Percentiles rank a stretch among this genome's conserved stretches.
Evolutionary conservation across 345 rosid genomes (phyloP).

Genomic region (Citropsis articulata): DNA sequence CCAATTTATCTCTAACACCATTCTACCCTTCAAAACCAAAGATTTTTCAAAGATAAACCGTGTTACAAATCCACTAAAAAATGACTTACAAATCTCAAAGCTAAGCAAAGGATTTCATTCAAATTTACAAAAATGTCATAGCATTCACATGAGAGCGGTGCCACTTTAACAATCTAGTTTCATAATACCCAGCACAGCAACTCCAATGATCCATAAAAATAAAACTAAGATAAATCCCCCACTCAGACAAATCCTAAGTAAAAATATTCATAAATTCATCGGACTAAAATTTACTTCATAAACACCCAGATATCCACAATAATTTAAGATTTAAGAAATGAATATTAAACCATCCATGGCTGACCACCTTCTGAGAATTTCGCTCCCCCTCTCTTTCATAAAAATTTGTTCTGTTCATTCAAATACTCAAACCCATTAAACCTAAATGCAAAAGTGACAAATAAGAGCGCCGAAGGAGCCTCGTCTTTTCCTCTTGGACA

Average conservation of each 20-base stretch:
- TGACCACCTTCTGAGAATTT: neutral
- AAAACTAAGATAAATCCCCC: neutral
- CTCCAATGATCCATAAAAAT: neutral
- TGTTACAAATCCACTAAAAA: neutral
- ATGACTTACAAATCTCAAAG: neutral
- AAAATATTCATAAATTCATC: neutral
- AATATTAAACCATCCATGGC: constrained; percentile 30
- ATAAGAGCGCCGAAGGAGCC: no score
- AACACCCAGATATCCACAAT: neutral
- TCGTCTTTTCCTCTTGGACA: no score
- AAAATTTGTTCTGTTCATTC: constrained; percentile 12
- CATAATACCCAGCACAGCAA: neutral
- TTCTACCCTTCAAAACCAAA: neutral
- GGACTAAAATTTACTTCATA: neutral
- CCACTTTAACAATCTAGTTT: neutral
- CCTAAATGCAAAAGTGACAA: constrained; percentile 3
- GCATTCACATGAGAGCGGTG: neutral
- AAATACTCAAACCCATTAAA: constrained; percentile 19
- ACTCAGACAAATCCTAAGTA: neutral
- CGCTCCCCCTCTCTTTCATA: neutral
- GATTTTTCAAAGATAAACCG: neutral
- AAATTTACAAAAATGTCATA: neutral
- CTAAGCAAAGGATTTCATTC: neutral
- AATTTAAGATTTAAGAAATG: constrained; percentile 11
- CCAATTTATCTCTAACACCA: neutral